These are phyloP conservation scores for Phytophthora gonapodyides DNA, from an alignment of 352 stramenopile genomes.

Conservation along the genomic window DNA sequence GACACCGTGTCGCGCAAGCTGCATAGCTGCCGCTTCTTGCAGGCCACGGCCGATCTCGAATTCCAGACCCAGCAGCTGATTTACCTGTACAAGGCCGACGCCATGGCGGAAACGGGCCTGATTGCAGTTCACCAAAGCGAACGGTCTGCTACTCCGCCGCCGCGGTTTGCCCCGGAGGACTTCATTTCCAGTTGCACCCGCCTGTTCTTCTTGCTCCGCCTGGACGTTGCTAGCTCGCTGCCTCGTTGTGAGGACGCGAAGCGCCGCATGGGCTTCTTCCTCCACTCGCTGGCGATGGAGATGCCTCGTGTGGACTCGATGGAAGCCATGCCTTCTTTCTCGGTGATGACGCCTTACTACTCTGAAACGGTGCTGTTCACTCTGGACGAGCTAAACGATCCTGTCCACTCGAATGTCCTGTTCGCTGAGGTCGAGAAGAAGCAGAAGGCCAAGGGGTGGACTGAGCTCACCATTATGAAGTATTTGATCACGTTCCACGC, in stretches of 20 bases:
- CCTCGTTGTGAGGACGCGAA: conserved; percentile 83
- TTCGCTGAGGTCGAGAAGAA: conserved; percentile 79
- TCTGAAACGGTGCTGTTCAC: conserved; percentile 88
- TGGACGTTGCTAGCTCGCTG: conserved; percentile 72
- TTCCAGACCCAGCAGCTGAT: conserved; percentile 79
- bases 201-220: conserved; percentile 78
- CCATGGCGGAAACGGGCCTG: conserved; percentile 55
- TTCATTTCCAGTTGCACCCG: conserved; percentile 80
- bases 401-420: conserved; percentile 79
- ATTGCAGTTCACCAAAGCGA: conserved; percentile 46
- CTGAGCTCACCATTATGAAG: conserved; percentile 86
- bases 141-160: conserved; percentile 36
- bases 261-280: conserved; percentile 87
- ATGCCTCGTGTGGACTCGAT: conserved; percentile 79
- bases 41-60: conserved; percentile 53
- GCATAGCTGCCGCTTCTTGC: conserved; percentile 63
- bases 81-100: conserved; percentile 71
- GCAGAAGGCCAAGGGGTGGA: conserved; percentile 71
- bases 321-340: conserved; percentile 88
- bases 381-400: conserved; percentile 86
- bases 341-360: conserved; percentile 90
- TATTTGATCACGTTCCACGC: conserved; percentile 89
- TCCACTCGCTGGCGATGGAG: conserved; percentile 85
- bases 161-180: conserved; percentile 58
- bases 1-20: conserved; percentile 50